Evolutionary conservation across 1,284 basidiomycete genomes (phyloP), one percentile per base, ranked within the genome.

Genomic region (Marasmius fiardii): DNA sequence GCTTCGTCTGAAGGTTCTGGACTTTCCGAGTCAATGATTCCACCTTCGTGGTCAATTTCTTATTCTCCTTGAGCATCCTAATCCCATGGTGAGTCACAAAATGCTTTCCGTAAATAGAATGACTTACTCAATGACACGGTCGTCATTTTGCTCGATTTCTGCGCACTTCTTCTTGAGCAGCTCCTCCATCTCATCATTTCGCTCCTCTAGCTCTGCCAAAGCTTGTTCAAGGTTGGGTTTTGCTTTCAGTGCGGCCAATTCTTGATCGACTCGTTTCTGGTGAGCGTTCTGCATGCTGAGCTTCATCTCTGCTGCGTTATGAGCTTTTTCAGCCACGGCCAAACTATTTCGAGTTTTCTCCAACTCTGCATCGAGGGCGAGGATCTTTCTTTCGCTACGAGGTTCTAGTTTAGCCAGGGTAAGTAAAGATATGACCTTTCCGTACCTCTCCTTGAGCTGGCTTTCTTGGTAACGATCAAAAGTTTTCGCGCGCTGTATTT

Each of bases 141-240:
- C 90, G 61, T 92, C 89, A 56, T 90, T 88, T 61, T 87, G 86
- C 65, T 92, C 89, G 57, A 91, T 89, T 69, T 92, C 89, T n/a
- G 76, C 68, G 60, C 83, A 88, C 68, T 90, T 92, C 35, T 69
- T 73, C 55, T 76, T 75, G 28, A 92, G 71, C 43, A 88, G 71
- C 43, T 83, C 80, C 61, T 92, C 89, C 80, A 90, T 85, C 64
- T 90, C 86, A 34, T 73, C 76, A 62, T 85, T 86, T 61, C 80
- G 81, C 66, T 87, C 86, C 64, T 84, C 79, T 31, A 90, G 74
- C 55, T 88, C 83, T 2, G 71, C 70, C 8, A 90, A 66, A 20
- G 74, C 77, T 7, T 76, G 71, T 56, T 80, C 78, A 23, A 87
- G 72, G 55, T 81, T 77, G 0, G 82, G 79, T 53, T 76, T 74